Conservation (phyloP, 768 basidiomycete species). For the Antrodiella citrinella region DNA sequence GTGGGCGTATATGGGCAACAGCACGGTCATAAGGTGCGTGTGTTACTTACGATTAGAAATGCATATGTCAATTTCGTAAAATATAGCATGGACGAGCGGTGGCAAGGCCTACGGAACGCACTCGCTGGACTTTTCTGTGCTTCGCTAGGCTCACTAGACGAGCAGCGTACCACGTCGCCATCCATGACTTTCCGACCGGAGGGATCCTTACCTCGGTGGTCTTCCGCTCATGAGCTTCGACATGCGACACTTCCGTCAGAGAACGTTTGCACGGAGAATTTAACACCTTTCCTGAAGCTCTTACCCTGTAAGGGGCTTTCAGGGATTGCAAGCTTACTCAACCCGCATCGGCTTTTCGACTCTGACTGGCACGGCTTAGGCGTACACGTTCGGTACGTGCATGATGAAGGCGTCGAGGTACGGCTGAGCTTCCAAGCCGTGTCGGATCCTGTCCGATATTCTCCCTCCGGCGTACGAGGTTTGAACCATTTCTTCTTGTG, state of each 20-base stretch:
- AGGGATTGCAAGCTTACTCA: constrained; percentile 75
- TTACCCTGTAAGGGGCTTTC: constrained; percentile 88
- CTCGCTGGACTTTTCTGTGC: constrained; percentile 94
- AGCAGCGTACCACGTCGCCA: constrained; percentile 68
- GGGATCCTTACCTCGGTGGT: constrained; percentile 44
- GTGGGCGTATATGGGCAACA: constrained; percentile 87
- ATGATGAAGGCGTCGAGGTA: constrained; percentile 47
- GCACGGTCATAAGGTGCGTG: constrained; percentile 40
- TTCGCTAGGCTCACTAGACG: constrained; percentile 72
- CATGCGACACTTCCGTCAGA: constrained; percentile 78
- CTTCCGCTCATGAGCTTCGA: constrained; percentile 46
- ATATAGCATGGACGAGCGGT: constrained; percentile 62
- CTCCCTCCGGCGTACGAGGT: constrained; percentile 50
- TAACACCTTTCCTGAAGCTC: constrained; percentile 93
- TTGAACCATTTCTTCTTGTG: constrained; percentile 7
- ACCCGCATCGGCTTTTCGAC: constrained; percentile 81
- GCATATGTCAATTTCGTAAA: neutral
- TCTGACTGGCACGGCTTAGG: constrained; percentile 90
- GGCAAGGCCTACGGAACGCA: constrained; percentile 82
- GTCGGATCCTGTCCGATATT: constrained; percentile 62
- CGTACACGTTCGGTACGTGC: constrained; percentile 62
- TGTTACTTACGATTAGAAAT: neutral
- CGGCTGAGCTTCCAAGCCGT: constrained; percentile 68
- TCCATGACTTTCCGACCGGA: constrained; percentile 50
- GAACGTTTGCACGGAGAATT: constrained; percentile 93